phyloP scores from a whole-genome alignment of 2,329 filamentous ascomycete genomes.

The Phyllosticta citribraziliensis region DNA sequence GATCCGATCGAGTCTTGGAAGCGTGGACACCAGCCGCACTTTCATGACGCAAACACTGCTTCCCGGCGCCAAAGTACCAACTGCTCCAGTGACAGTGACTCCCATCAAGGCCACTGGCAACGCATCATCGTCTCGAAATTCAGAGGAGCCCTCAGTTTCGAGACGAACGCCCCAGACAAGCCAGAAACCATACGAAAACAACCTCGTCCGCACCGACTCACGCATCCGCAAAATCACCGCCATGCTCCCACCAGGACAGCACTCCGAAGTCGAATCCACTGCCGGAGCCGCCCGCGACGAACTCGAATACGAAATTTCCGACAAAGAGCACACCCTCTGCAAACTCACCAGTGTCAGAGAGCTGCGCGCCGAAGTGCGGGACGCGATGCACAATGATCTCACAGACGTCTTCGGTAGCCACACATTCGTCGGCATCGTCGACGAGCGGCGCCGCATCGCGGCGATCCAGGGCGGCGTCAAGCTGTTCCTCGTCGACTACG shows the following conservation, averaged over 20 bases:
- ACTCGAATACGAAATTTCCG: slow-evolving; percentile 60
- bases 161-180: slow-evolving; percentile 14
- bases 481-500: slow-evolving; percentile 88
- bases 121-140: slow-evolving; percentile 12
- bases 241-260: slow-evolving; percentile 62
- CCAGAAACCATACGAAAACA: slow-evolving; percentile 65
- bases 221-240: slow-evolving; percentile 89
- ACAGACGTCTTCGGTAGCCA: slow-evolving; percentile 81
- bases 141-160: slow-evolving; percentile 1
- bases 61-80: slow-evolving; percentile 48
- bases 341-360: slow-evolving; percentile 77
- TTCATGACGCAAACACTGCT: slow-evolving; percentile 91
- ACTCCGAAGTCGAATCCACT: slow-evolving; percentile 21
- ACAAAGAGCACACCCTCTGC: slow-evolving; percentile 60
- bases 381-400: slow-evolving; percentile 71
- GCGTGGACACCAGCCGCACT: slow-evolving; percentile 85
- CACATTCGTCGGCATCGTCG: slow-evolving; percentile 89
- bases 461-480: slow-evolving; percentile 90
- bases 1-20: slow-evolving; percentile 66
- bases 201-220: slow-evolving; percentile 80
- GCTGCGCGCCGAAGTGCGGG: slow-evolving; percentile 70
- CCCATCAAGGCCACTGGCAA: slow-evolving; percentile 15
- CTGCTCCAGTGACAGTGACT: slow-evolving; percentile 13
- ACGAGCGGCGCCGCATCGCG: slow-evolving; percentile 75
- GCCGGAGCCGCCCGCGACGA: slow-evolving; percentile 35